Evolutionary conservation across 1,139 yeast species (phyloP).

Genomic region (Candida sp.): DNA sequence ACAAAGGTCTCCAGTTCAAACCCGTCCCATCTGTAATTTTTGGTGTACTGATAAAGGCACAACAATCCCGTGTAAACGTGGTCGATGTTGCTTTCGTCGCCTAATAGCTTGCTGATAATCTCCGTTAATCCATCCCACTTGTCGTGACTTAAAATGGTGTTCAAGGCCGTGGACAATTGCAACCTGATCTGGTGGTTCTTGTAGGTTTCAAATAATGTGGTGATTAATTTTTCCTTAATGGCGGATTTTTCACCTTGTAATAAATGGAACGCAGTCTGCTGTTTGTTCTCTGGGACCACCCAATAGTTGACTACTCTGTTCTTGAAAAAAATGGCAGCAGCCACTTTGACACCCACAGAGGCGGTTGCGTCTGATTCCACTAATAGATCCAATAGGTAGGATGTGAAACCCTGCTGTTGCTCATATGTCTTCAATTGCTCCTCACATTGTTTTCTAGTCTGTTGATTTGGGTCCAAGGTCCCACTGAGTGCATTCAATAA

Average conservation of each 20-base stretch:
- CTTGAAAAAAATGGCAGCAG: conserved; percentile 72
- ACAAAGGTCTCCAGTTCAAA: conserved; percentile 44
- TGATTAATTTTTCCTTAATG: conserved; percentile 57
- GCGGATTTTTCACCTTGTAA: conserved; percentile 51
- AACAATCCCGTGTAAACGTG: conserved; percentile 63
- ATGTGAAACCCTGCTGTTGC: conserved; percentile 60
- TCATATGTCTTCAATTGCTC: conserved; percentile 43
- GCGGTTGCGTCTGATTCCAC: conserved; percentile 45
- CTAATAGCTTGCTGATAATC: conserved; percentile 43
- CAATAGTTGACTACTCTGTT: conserved; percentile 64
- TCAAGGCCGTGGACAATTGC: conserved; percentile 49
- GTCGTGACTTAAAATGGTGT: conserved; percentile 43
- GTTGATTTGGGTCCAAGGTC: conserved; percentile 44
- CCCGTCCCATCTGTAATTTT: conserved; percentile 60
- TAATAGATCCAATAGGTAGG: conserved; percentile 57
- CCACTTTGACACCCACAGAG: conserved; percentile 53
- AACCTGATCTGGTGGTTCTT: conserved; percentile 36
- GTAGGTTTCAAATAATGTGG: conserved; percentile 42
- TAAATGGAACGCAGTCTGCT: conserved; percentile 32
- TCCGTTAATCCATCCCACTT: conserved; percentile 50
- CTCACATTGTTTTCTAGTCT: conserved; percentile 46
- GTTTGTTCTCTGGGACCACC: conserved; percentile 48
- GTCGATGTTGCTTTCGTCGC: conserved; percentile 48
- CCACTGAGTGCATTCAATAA: conserved; percentile 46
- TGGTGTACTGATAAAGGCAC: conserved; percentile 57